Conservation (phyloP, 805 yeast genomes). For the Yarrowia osloensis region DNA sequence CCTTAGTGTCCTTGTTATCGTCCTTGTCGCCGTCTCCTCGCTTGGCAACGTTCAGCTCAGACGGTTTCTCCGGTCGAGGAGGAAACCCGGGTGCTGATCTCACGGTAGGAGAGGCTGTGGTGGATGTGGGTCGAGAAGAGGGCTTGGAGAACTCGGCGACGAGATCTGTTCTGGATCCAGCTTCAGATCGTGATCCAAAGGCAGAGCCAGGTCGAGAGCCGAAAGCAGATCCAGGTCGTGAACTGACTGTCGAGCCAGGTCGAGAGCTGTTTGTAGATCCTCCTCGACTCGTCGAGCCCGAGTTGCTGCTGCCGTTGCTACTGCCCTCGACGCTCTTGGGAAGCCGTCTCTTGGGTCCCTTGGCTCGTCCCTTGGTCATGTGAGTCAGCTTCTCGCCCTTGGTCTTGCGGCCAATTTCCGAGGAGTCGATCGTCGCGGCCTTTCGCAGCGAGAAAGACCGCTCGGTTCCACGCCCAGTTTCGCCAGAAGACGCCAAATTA, state of each 20-base stretch:
- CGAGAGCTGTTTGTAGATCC: no score
- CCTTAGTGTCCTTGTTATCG: neutral
- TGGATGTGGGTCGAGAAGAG: neutral
- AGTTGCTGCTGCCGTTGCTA: neutral
- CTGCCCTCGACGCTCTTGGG: conserved; percentile 37
- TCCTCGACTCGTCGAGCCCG: neutral
- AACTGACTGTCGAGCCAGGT: neutral
- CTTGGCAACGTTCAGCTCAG: conserved; percentile 22
- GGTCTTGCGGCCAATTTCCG: conserved; percentile 17
- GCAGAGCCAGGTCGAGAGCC: neutral
- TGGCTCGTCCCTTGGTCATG: conserved; percentile 43
- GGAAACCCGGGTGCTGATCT: conserved; percentile 3
- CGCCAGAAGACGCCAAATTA: neutral
- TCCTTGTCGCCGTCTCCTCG: conserved; percentile 1
- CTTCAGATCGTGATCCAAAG: neutral
- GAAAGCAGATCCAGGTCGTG: neutral
- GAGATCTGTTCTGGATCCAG: neutral
- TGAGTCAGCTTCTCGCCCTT: conserved; percentile 37
- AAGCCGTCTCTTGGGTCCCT: conserved; percentile 47
- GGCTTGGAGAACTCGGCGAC: neutral
- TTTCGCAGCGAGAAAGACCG: conserved; percentile 30
- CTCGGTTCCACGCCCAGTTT: neutral
- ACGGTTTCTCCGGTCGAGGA: conserved; percentile 3
- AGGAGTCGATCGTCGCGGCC: conserved; percentile 36
- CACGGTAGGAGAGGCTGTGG: conserved; percentile 8